Conservation (phyloP, 768 basidiomycete species). For the Antrodiella citrinella region DNA sequence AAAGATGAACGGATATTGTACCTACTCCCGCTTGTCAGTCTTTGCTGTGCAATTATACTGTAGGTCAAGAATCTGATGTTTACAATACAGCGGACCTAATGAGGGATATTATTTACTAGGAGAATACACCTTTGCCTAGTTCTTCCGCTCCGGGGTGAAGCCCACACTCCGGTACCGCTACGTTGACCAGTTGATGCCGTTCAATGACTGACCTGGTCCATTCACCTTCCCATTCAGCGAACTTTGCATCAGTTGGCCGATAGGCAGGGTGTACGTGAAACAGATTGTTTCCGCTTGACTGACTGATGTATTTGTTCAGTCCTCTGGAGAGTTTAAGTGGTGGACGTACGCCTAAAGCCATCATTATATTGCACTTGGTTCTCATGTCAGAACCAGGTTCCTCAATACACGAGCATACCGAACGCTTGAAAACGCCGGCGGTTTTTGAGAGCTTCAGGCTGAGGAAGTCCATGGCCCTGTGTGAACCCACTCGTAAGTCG, state of each 20-base stretch:
- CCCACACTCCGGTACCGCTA: not conserved
- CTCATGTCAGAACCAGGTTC: not conserved
- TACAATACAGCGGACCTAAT: not conserved
- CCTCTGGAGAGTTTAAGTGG: not conserved
- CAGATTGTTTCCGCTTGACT: not conserved
- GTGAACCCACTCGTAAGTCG: not conserved
- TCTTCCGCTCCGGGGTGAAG: not conserved
- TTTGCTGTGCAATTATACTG: no score
- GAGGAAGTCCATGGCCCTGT: not conserved
- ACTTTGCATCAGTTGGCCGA: no score
- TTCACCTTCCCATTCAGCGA: no score
- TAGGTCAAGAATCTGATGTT: not conserved
- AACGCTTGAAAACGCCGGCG: not conserved
- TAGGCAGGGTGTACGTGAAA: not conserved
- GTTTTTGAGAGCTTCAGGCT: not conserved
- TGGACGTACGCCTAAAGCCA: not conserved
- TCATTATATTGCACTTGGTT: not conserved
- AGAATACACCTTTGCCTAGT: not conserved
- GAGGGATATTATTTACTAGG: no score
- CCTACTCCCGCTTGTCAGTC: no score
- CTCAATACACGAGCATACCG: not conserved
- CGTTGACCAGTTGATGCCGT: not conserved
- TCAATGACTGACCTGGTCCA: no score
- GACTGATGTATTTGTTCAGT: not conserved
- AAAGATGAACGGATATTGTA: not conserved